Base-by-base conservation (phyloP, 1,284 basidiomycete species). In the Cutaneotrichosporon curvatum region DNA sequence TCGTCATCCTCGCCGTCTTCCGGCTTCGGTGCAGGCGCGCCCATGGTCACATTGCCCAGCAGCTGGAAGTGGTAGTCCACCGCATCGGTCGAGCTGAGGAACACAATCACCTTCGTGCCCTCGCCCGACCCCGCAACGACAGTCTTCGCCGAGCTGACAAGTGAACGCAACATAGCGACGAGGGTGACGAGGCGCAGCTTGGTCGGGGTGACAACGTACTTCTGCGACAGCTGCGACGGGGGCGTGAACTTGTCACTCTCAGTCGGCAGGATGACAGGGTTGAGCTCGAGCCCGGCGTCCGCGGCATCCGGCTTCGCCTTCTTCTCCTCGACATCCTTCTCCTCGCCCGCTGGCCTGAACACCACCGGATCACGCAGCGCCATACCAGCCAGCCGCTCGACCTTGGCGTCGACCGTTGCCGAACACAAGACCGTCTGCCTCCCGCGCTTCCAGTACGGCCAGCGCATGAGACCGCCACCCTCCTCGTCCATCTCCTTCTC, bases 41-140 rank as follows among this genome's bases (percentile, higher is more conserved):
- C 75, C 87, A 97, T 94, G 9, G 72, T 68, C 18, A 86, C 77
- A 2, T 82, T 81, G 1, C 84, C 86, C 0, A 98, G 73, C n/a
- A 96, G 75, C 39, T 79, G 79, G 86, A 88, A 98, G 67, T 96
- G 90, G 65, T 91, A 97, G 68, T 99, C 94, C 28, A 99, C 95
- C 2, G 90, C 89, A 68, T 97, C 92, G 3, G 91, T 98, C 60
- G 91, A 97, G 60, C 85, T 91, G 51, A 98, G 75, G 71, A 99
- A 99, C 5, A 98, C 90, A 44, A 99, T 90, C 37, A 96, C 82
- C 57, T 78, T 76, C 37, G 61, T 68, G 0, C 74, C 70, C 4
- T 59, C 62, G 16, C 64, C 60, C 8, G 20, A 30, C 19, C 50
- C 53, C 28, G 46, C 47, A 8, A 39, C 47, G 6, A 48, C 44